phyloP scores from a whole-genome alignment of 176 grass and related monocot genomes.

The Leersia perrieri region DNA sequence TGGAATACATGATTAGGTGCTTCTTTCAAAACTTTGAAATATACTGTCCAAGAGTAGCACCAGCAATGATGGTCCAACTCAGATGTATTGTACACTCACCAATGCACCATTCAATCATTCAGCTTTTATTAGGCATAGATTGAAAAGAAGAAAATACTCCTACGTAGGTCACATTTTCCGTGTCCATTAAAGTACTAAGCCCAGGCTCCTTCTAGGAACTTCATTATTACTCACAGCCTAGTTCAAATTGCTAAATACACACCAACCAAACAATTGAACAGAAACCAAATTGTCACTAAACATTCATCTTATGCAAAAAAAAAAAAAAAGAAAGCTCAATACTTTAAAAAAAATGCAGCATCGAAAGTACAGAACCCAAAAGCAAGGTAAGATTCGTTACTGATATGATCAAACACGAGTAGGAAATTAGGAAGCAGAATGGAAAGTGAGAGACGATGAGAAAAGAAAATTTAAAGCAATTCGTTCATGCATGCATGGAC shows the following conservation, averaged over 20 bases:
- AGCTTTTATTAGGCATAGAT: neutral
- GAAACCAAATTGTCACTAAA: neutral
- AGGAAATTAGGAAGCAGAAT: neutral
- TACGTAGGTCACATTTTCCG: neutral
- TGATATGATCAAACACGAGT: slow-evolving; percentile 25
- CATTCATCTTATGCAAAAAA: neutral
- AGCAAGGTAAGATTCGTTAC: neutral
- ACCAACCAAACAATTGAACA: neutral
- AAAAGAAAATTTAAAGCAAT: neutral
- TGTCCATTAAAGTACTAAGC: neutral
- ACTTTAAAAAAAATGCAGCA: slow-evolving; percentile 19
- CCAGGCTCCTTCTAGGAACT: neutral
- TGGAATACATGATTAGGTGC: slow-evolving; percentile 25
- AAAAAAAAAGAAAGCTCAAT: neutral
- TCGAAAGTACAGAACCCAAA: slow-evolving; percentile 8
- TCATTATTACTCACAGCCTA: neutral
- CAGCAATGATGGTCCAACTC: slow-evolving; percentile 27
- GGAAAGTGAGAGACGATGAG: neutral
- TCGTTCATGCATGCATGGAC: slow-evolving; percentile 42
- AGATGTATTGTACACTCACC: slow-evolving; percentile 11
- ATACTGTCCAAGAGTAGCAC: slow-evolving; percentile 6
- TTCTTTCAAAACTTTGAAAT: neutral
- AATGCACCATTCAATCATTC: slow-evolving; percentile 23
- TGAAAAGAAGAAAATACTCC: neutral
- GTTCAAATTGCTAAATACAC: neutral